These are phyloP conservation scores for Penicillium canescens DNA, from an alignment of 495 filamentous ascomycete genomes.

Conservation along the genomic window DNA sequence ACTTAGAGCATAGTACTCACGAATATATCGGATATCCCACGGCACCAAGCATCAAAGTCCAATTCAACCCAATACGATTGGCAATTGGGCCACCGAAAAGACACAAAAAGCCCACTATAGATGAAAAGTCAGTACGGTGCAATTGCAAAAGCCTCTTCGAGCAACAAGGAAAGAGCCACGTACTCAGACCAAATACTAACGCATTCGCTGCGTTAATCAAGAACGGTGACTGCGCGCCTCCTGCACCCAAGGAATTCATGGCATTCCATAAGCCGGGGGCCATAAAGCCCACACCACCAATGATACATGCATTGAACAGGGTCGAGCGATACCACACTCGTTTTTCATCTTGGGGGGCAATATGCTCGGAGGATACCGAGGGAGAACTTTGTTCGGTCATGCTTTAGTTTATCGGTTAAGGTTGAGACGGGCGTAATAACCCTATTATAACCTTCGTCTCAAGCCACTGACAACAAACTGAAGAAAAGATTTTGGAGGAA, in stretches of 20 bases:
- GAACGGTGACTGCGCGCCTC: constrained; percentile 57
- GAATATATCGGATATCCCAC: constrained; percentile 40
- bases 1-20: constrained; percentile 11
- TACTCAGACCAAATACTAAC: constrained; percentile 54
- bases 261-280: constrained; percentile 49
- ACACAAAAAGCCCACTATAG: constrained; percentile 58
- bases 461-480: neutral
- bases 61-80: constrained; percentile 59
- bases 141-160: neutral
- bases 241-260: constrained; percentile 69
- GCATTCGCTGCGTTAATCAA: constrained; percentile 67
- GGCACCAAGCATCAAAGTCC: constrained; percentile 60
- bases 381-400: constrained; percentile 3
- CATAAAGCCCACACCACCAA: constrained; percentile 38
- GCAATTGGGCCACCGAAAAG: constrained; percentile 54
- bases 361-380: constrained; percentile 7
- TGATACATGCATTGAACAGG: constrained; percentile 56
- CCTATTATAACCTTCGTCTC: neutral
- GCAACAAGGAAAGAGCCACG: neutral
- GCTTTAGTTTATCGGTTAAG: neutral
- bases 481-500: neutral
- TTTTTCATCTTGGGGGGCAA: constrained; percentile 9
- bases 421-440: no score
- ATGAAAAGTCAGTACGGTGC: neutral
- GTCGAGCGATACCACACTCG: constrained; percentile 58